A percentile compares a stretch with the other conserved stretches of the same genome.
phyloP scores from a whole-genome alignment of 768 basidiomycete species.

The Chalciporus piperatus region DNA sequence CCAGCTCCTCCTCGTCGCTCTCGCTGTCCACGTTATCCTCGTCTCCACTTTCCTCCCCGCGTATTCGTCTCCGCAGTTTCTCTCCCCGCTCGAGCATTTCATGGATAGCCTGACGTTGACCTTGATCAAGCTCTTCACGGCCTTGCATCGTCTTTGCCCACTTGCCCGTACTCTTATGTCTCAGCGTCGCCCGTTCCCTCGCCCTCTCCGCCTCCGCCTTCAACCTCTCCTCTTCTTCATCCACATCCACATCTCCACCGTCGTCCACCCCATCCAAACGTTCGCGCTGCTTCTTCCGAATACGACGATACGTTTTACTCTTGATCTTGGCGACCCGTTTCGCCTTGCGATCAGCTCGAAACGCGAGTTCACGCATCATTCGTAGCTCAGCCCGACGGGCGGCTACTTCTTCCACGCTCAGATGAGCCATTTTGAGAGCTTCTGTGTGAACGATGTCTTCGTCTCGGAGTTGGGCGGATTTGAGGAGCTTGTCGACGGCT shows the following conservation, averaged over 20 bases:
- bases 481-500: conserved; percentile 77
- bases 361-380: conserved; percentile 89
- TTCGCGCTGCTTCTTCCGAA: conserved; percentile 76
- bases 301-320: conserved; percentile 85
- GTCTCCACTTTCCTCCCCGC: conserved; percentile 59
- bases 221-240: conserved; percentile 50
- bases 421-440: conserved; percentile 77
- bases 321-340: conserved; percentile 93
- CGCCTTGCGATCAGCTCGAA: conserved; percentile 88
- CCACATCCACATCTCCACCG: conserved; percentile 30
- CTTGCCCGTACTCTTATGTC: conserved; percentile 85
- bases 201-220: conserved; percentile 80
- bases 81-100: conserved; percentile 88
- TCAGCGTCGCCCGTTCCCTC: conserved; percentile 82
- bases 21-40: conserved; percentile 48
- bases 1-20: conserved; percentile 35
- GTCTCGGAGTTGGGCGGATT: conserved; percentile 79
- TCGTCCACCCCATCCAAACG: conserved; percentile 49
- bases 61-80: conserved; percentile 71
- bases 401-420: conserved; percentile 83
- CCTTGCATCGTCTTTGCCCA: conserved; percentile 79
- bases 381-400: conserved; percentile 78
- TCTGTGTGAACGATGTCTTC: conserved; percentile 77
- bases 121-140: conserved; percentile 63
- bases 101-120: conserved; percentile 65